phyloP scores from a whole-genome alignment of 1,139 yeast species.

The Geotrichum histeridarum region DNA sequence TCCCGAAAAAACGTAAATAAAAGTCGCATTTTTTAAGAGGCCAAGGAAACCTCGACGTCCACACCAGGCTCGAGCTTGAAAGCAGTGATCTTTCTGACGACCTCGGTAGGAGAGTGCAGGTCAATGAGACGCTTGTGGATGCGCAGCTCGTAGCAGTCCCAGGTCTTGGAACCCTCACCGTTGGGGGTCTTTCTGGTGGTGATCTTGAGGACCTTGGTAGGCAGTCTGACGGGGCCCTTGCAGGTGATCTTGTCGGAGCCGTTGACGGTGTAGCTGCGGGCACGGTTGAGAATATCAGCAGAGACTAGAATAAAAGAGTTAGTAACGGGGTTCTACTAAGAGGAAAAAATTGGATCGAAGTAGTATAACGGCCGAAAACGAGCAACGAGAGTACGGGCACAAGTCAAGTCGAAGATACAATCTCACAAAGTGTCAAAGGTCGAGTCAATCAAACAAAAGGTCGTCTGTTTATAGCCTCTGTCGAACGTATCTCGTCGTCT shows the following conservation, averaged over 20 bases:
- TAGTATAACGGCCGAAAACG: neutral
- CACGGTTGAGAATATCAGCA: slow-evolving; percentile 83
- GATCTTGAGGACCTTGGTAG: slow-evolving; percentile 97
- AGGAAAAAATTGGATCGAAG: too few relatives aligned
- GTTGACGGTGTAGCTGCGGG: slow-evolving; percentile 64
- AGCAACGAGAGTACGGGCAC: neutral
- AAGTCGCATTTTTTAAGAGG: slow-evolving; percentile 31
- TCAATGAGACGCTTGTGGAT: slow-evolving; percentile 99
- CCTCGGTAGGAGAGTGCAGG: slow-evolving; percentile 93
- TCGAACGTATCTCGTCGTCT: too few relatives aligned
- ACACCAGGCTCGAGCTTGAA: slow-evolving; percentile 61
- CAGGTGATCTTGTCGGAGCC: slow-evolving; percentile 16
- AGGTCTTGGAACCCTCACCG: slow-evolving; percentile 99
- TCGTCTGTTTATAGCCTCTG: too few relatives aligned
- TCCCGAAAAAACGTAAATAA: too few relatives aligned
- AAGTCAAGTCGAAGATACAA: too few relatives aligned
- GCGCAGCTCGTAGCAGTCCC: slow-evolving; percentile 99
- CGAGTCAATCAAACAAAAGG: too few relatives aligned
- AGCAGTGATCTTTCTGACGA: slow-evolving; percentile 95
- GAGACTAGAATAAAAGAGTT: slow-evolving; percentile 45
- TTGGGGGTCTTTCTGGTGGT: slow-evolving; percentile 99
- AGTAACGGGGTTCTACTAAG: slow-evolving; percentile 2
- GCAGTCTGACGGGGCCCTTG: slow-evolving; percentile 99
- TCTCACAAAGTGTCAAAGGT: too few relatives aligned
- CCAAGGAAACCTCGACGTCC: slow-evolving; percentile 44